Evolutionary conservation across 192 early-diverging fungal species (phyloP).

Genomic region (Chytriomyces confervae): DNA sequence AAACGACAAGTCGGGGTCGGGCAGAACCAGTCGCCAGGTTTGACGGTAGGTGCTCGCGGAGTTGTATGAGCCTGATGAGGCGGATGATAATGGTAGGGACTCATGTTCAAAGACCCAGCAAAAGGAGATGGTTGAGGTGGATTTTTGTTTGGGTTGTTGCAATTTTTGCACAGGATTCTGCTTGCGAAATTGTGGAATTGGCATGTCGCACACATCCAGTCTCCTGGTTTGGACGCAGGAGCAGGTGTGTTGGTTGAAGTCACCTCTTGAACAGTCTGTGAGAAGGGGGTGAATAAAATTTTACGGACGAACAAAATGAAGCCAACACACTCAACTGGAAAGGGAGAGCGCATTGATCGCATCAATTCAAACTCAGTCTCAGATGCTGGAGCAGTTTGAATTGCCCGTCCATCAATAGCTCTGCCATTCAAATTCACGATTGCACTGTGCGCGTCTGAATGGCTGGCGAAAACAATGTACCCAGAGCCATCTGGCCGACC

Average conservation of each 20-base stretch:
- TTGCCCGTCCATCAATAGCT: constrained; percentile 60
- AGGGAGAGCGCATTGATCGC: constrained; percentile 57
- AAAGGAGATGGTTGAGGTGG: background rate
- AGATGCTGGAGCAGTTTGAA: constrained; percentile 70
- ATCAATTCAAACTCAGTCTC: constrained; percentile 66
- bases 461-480: constrained; percentile 67
- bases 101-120: background rate
- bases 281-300: background rate
- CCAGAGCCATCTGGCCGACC: constrained; percentile 68
- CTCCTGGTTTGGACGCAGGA: constrained; percentile 60
- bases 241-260: constrained; percentile 16
- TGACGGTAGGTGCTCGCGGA: constrained; percentile 35
- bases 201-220: constrained; percentile 78
- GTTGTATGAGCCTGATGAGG: constrained; percentile 25
- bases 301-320: background rate
- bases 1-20: constrained; percentile 67
- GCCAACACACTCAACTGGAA: constrained; percentile 52
- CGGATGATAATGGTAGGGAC: constrained; percentile 44
- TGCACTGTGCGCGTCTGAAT: constrained; percentile 68
- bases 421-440: constrained; percentile 66
- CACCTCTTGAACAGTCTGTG: constrained; percentile 41
- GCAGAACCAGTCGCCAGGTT: constrained; percentile 78
- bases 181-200: constrained; percentile 77
- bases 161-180: constrained; percentile 69
- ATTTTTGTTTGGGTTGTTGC: constrained; percentile 56